These are phyloP conservation scores for Zygosaccharomyces siamensis DNA, from an alignment of 805 yeast species.

Conservation along the genomic window DNA sequence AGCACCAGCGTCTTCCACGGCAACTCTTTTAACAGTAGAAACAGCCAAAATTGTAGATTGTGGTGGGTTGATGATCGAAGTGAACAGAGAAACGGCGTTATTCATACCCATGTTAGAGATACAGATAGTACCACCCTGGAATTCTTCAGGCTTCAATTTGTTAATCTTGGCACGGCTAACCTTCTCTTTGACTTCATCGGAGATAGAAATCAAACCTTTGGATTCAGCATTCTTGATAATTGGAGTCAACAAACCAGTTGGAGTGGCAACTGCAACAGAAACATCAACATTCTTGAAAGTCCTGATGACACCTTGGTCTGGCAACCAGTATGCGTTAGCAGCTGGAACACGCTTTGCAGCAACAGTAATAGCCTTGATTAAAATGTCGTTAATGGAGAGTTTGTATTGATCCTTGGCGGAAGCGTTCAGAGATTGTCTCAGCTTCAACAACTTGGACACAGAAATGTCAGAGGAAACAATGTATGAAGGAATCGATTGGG, in stretches of 20 bases:
- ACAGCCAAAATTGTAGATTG: constrained; percentile 92
- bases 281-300: constrained; percentile 89
- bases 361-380: constrained; percentile 89
- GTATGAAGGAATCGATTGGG: constrained; percentile 84
- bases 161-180: constrained; percentile 95
- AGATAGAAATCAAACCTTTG: constrained; percentile 80
- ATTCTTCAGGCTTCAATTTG: constrained; percentile 92
- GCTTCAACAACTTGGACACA: constrained; percentile 84
- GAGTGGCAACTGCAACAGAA: constrained; percentile 98
- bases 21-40: constrained; percentile 87
- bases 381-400: constrained; percentile 88
- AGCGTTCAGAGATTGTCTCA: constrained; percentile 85
- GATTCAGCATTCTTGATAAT: constrained; percentile 83
- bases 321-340: constrained; percentile 92
- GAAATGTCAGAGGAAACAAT: constrained; percentile 83
- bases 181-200: constrained; percentile 79
- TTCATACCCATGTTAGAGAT: constrained; percentile 99
- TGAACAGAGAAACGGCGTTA: constrained; percentile 85
- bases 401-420: constrained; percentile 81
- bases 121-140: constrained; percentile 98
- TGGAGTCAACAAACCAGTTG: constrained; percentile 95
- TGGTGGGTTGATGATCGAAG: constrained; percentile 97
- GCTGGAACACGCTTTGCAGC: constrained; percentile 90
- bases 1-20: constrained; percentile 85
- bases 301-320: constrained; percentile 82